These are phyloP conservation scores for Sodiomyces alkalinus DNA, from an alignment of 2,329 filamentous ascomycete genomes.

Conservation along the genomic window DNA sequence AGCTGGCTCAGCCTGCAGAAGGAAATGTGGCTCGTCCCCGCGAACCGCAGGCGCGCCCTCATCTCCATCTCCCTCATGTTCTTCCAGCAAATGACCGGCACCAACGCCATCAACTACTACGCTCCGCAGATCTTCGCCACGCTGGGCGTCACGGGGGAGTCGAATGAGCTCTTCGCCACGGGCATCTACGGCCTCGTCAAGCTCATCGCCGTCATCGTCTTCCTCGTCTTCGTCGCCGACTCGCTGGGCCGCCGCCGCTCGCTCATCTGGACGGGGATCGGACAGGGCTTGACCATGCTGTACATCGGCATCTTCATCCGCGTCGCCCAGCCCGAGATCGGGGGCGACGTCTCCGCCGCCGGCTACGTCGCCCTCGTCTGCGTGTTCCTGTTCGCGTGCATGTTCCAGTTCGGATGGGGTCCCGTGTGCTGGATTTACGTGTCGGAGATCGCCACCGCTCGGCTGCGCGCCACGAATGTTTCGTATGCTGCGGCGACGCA, in stretches of 20 bases:
- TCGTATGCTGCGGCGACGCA: constrained; percentile 45
- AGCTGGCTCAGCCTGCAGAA: constrained; percentile 6
- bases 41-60: constrained; percentile 5
- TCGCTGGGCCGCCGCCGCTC: constrained; percentile 29
- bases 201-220: constrained; percentile 10
- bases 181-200: constrained; percentile 16
- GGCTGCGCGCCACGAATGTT: constrained; percentile 34
- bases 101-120: constrained; percentile 38
- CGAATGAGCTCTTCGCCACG: constrained; percentile 16
- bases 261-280: constrained; percentile 24
- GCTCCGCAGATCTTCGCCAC: constrained; percentile 41
- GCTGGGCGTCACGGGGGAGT: constrained; percentile 27
- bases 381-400: constrained; percentile 44
- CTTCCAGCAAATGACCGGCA: constrained; percentile 9
- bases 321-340: constrained; percentile 32
- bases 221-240: constrained; percentile 28
- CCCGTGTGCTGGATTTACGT: constrained; percentile 28
- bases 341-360: constrained; percentile 16
- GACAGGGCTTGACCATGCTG: constrained; percentile 21
- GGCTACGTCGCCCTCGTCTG: constrained; percentile 52
- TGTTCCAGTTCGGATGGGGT: constrained; percentile 24
- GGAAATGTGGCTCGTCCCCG: constrained; percentile 5
- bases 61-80: constrained; percentile 6
- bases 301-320: constrained; percentile 44
- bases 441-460: constrained; percentile 33